These are phyloP conservation scores for Trichophyton simii DNA, from an alignment of 2,329 filamentous ascomycete species.

Conservation along the genomic window DNA sequence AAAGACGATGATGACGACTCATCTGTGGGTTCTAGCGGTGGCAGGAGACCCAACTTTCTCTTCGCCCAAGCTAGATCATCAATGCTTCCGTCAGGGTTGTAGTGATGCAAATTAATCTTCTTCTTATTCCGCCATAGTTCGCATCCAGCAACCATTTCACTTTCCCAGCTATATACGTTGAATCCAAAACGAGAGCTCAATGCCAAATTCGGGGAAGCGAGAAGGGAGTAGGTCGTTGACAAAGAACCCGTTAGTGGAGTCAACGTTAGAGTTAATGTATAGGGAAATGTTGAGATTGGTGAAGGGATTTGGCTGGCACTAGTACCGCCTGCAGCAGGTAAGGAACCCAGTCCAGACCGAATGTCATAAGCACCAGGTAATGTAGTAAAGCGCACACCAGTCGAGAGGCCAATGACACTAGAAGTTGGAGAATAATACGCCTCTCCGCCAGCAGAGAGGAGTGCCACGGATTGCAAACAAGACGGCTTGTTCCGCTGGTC, in stretches of 20 bases:
- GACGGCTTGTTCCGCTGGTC: conserved; percentile 14
- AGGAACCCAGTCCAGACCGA: conserved; percentile 9
- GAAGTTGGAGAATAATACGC: conserved; percentile 92
- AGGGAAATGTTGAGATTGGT: conserved; percentile 60
- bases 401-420: conserved; percentile 81
- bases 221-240: conserved; percentile 81
- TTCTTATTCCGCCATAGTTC: conserved; percentile 67
- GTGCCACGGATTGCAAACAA: conserved; percentile 53
- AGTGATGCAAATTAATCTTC: neutral
- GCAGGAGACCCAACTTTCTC: conserved; percentile 24
- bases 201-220: conserved; percentile 68
- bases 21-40: conserved; percentile 3
- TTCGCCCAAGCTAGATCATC: conserved; percentile 35
- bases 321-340: conserved; percentile 12
- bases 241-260: conserved; percentile 93
- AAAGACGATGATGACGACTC: conserved; percentile 35
- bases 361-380: conserved; percentile 44
- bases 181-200: conserved; percentile 89
- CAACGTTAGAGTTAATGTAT: conserved; percentile 83
- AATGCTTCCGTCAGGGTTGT: conserved; percentile 11
- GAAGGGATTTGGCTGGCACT: conserved; percentile 15
- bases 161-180: conserved; percentile 97
- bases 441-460: conserved; percentile 84
- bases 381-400: conserved; percentile 81
- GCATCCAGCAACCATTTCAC: conserved; percentile 78